These are phyloP conservation scores for Aspergillus sojae DNA, from an alignment of 2,329 filamentous ascomycete species.

Conservation along the genomic window DNA sequence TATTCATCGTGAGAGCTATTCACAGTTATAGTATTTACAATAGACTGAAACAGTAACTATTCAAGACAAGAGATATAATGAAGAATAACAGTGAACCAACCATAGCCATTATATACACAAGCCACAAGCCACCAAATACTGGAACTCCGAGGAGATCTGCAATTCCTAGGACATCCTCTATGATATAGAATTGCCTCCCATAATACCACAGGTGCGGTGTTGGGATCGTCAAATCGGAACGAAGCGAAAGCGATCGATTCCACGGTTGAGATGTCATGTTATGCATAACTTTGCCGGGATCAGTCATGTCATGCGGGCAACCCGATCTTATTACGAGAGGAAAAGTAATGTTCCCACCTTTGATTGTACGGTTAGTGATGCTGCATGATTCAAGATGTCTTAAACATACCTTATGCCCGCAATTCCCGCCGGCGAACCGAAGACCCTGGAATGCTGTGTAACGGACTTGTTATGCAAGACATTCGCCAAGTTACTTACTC, in stretches of 20 bases:
- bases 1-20: background rate
- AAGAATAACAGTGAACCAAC: background rate
- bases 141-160: background rate
- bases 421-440: background rate
- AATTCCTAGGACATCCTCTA: background rate
- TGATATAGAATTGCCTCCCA: background rate
- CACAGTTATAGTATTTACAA: background rate
- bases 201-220: background rate
- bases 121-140: background rate
- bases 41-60: background rate
- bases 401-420: no score
- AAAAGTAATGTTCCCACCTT: background rate
- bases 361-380: background rate
- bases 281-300: background rate
- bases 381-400: background rate
- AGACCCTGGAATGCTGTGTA: background rate
- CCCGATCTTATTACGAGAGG: background rate
- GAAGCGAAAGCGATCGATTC: background rate
- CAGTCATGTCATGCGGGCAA: background rate
- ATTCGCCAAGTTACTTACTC: background rate
- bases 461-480: background rate
- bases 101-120: background rate
- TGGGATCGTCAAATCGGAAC: background rate
- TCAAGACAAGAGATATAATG: background rate
- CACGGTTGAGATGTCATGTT: conserved; percentile 1